Evolutionary conservation across 1,284 basidiomycete species (phyloP).

Genomic region (Ganoderma sinense): DNA sequence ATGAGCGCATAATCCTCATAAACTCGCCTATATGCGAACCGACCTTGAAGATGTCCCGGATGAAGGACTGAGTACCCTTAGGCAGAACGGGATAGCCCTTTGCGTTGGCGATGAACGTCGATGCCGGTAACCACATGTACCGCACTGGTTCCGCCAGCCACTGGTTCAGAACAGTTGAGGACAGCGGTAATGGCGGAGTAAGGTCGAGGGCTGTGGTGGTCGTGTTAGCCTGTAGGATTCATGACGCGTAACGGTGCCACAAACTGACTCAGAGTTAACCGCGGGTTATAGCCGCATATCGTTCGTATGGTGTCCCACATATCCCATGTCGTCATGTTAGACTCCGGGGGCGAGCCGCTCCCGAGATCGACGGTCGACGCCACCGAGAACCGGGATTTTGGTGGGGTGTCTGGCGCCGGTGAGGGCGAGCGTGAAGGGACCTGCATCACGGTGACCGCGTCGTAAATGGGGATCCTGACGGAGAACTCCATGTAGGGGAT

Average conservation of each 20-base stretch:
- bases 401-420: slow-evolving; percentile 36
- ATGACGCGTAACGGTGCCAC: not conserved
- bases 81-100: slow-evolving; percentile 98
- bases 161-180: slow-evolving; percentile 74
- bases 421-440: slow-evolving; percentile 34
- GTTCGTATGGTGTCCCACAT: slow-evolving; percentile 96
- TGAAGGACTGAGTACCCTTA: slow-evolving; percentile 90
- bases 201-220: slow-evolving; percentile 82
- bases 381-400: slow-evolving; percentile 13
- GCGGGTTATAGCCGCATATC: slow-evolving; percentile 87
- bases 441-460: slow-evolving; percentile 63
- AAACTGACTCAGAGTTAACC: slow-evolving; percentile 81
- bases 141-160: slow-evolving; percentile 95
- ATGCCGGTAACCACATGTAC: slow-evolving; percentile 88
- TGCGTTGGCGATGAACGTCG: slow-evolving; percentile 93
- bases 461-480: slow-evolving; percentile 87
- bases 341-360: slow-evolving; percentile 43
- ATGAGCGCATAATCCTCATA: not conserved
- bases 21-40: slow-evolving; percentile 37
- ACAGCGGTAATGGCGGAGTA: slow-evolving; percentile 83
- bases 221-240: not conserved
- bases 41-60: slow-evolving; percentile 88
- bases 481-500: slow-evolving; percentile 80
- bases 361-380: slow-evolving; percentile 15
- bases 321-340: slow-evolving; percentile 92